Evolutionary conservation across 306 rosid species (phyloP), one percentile per base, ranked within the genome.

Genomic region (Fagus sylvatica): DNA sequence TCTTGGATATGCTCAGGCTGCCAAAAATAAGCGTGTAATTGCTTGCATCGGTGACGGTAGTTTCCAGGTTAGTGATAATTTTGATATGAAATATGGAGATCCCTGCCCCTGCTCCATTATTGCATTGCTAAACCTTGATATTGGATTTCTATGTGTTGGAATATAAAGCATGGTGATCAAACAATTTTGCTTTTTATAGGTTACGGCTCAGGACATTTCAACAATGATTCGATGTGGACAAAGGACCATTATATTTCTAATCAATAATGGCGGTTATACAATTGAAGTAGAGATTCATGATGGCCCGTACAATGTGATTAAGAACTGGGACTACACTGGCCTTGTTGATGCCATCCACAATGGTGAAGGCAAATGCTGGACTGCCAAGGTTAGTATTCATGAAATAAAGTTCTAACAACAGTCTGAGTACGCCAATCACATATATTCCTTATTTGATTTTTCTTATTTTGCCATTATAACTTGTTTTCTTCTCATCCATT

Each of bases 211-310:
- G 81, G 98, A 94, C 75, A 88, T 94, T 75, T 94, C 98, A 55
- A 94, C 97, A 16, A 94, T 94, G 98, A 91, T 94, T 39, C 76
- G 90, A 28, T 86, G 90, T 62, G 89, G 89, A 61, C 98, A 89
- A 62, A 91, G 71, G 82, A 90, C 65, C 80, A 89, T 93, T 73
- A 91, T 93, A 78, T 93, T 93, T 72, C 96, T 94, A 41, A 86
- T 94, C 57, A 94, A 94, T 82, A 94, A 91, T 69, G 97, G 96
- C 53, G 98, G 97, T 43, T 94, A 94, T 62, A 89, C 97, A 46
- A 91, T 91, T 15, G 97, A 91, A 81, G 98, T 91, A 48, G 98
- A 91, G 89, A 94, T 94, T 83, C 98, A 94, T 11, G 98, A 94
- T 79, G 98, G 98, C 0, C 97, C 97, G 2, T 94, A 94, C 83